Evolutionary conservation across 768 basidiomycete genomes (phyloP).

Genomic region (Xerocomellus dryophilus): DNA sequence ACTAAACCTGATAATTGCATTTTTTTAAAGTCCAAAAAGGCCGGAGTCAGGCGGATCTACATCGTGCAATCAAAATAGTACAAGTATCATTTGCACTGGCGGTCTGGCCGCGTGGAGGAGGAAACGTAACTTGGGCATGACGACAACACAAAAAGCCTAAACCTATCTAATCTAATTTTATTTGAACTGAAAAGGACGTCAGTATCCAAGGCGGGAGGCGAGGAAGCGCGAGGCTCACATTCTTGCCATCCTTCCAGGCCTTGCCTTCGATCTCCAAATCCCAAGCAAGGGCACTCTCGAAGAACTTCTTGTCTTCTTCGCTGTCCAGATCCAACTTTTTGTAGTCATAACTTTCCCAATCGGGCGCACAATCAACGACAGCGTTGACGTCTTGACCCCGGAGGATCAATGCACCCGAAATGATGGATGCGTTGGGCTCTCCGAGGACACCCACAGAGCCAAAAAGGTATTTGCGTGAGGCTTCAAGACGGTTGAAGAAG

Average conservation of each 20-base stretch:
- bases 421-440: constrained; percentile 68
- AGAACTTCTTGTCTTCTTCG: constrained; percentile 79
- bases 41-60: too few species aligned
- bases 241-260: constrained; percentile 89
- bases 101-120: neutral
- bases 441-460: constrained; percentile 92
- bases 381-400: constrained; percentile 74
- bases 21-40: too few species aligned
- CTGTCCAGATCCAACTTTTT: constrained; percentile 72
- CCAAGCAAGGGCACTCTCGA: constrained; percentile 93
- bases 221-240: constrained; percentile 50
- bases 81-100: too few species aligned
- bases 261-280: constrained; percentile 86
- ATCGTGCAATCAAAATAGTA: too few species aligned
- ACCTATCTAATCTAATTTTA: constrained; percentile 22
- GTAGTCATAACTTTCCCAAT: constrained; percentile 88
- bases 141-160: constrained; percentile 21
- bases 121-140: constrained; percentile 4
- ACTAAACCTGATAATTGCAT: too few species aligned
- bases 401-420: constrained; percentile 77
- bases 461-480: constrained; percentile 94
- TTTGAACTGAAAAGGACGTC: constrained; percentile 21
- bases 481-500: constrained; percentile 98
- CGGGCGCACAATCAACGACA: constrained; percentile 79
- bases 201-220: neutral